Evolutionary conservation across 345 rosid genomes (phyloP), one percentile per base, ranked within the genome.

Genomic region (Adansonia digitata): DNA sequence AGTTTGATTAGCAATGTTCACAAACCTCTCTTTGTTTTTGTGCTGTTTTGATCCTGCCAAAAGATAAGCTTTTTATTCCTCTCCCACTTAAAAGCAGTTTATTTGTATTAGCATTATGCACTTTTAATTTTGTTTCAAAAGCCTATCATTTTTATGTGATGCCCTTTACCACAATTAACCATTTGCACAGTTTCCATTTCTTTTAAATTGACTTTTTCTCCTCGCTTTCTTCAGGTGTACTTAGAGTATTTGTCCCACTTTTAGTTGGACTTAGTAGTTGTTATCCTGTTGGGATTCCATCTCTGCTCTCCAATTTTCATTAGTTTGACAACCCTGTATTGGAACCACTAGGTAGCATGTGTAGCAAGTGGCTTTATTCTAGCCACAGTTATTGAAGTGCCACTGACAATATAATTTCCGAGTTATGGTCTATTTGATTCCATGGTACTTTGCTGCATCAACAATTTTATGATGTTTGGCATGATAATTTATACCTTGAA

Each of bases 1-100:
- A n/a, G 6, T 27, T 69, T 69, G 48, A 31, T 48, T 86, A 81
- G 84, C 85, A 51, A 60, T 31, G 22, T 60, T 60, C 65, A 60
- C 65, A 60, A 60, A 60, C 11, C 59, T 49, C n/a, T 49, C 17
- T 69, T 69, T 31, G 43, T 49, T 48, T 69, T 17, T 48, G 14
- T 43, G 55, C 22, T 43, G 22, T 39, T 62, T 13, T 34, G 3
- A 40, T 65, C 11, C 51, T 2, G 10, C 34, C 12, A 65, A 65
- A 65, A 40, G 70, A 65, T 5, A 40, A 53, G 70, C 5, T 12
- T 65, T 65, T 42, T 52, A 46, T 42, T 42, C 2, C 9, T 20
- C 14, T 81, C 91, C 18, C 34, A 5, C 35, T 2, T 66, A 63
- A 24, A 65, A 42, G 49, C 26, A 65, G 40, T 65, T 65, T 65